These are phyloP conservation scores for Reutealis trisperma DNA, from an alignment of 345 rosid genomes.

Conservation along the genomic window DNA sequence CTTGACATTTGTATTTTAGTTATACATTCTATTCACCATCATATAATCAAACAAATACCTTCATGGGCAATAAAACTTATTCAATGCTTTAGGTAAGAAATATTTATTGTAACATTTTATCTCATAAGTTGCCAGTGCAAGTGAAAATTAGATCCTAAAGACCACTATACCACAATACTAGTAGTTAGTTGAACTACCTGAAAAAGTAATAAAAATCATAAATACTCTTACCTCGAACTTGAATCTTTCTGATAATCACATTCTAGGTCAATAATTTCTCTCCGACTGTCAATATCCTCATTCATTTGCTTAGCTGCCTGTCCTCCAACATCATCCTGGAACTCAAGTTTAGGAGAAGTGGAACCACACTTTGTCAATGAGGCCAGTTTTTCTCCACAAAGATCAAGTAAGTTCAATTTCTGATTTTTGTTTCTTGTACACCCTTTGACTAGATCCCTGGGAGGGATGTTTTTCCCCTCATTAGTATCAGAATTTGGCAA, in stretches of 20 bases:
- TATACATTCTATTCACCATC: background rate
- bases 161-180: background rate
- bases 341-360: slow-evolving; percentile 26
- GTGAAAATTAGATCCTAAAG: background rate
- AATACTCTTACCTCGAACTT: slow-evolving; percentile 57
- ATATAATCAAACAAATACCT: background rate
- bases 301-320: slow-evolving; percentile 41
- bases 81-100: background rate
- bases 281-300: slow-evolving; percentile 33
- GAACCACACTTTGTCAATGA: slow-evolving; percentile 33
- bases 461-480: slow-evolving; percentile 28
- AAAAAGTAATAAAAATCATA: background rate
- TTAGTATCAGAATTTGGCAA: slow-evolving; percentile 28
- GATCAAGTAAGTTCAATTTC: slow-evolving; percentile 39
- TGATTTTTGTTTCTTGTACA: slow-evolving; percentile 34
- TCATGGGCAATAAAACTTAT: background rate
- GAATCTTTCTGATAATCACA: slow-evolving; percentile 42
- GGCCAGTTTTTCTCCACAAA: slow-evolving; percentile 23
- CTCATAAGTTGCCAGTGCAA: background rate
- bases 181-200: background rate
- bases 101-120: background rate
- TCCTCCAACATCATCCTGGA: slow-evolving; percentile 32
- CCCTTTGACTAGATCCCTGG: slow-evolving; percentile 27
- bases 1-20: background rate
- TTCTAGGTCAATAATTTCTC: slow-evolving; percentile 56